phyloP scores from a whole-genome alignment of 2,329 filamentous ascomycete genomes.

The Xylariaceae sp. region DNA sequence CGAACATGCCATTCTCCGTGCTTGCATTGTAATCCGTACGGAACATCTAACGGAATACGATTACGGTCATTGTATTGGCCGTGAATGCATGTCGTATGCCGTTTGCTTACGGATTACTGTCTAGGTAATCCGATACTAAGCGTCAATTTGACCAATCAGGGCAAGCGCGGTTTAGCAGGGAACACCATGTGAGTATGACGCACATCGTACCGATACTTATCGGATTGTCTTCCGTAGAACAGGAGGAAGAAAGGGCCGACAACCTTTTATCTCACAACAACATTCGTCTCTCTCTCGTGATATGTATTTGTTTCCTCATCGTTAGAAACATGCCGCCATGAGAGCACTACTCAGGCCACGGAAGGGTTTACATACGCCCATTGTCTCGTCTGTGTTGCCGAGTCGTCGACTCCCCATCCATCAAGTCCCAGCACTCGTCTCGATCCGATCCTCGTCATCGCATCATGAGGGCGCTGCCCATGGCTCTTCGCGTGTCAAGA shows the following conservation, averaged over 20 bases:
- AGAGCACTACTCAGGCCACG: constrained; percentile 37
- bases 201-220: neutral
- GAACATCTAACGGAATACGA: neutral
- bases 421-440: constrained; percentile 12
- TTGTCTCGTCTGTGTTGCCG: constrained; percentile 15
- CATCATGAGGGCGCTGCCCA: constrained; percentile 22
- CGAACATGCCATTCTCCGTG: no score
- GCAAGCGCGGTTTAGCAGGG: neutral
- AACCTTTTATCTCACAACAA: neutral
- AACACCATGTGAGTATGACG: neutral
- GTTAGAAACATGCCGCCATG: constrained; percentile 43
- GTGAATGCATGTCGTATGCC: neutral
- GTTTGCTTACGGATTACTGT: no score
- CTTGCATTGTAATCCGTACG: no score
- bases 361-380: constrained; percentile 33
- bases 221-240: no score
- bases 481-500: constrained; percentile 40
- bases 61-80: neutral
- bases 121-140: constrained; percentile 8
- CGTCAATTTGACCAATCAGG: neutral
- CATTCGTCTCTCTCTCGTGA: neutral
- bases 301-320: constrained; percentile 11
- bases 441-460: constrained; percentile 23
- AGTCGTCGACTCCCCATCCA: constrained; percentile 9
- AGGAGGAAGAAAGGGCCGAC: no score